phyloP scores from a whole-genome alignment of 257 asterid species.

The Solanum bukasovii region DNA sequence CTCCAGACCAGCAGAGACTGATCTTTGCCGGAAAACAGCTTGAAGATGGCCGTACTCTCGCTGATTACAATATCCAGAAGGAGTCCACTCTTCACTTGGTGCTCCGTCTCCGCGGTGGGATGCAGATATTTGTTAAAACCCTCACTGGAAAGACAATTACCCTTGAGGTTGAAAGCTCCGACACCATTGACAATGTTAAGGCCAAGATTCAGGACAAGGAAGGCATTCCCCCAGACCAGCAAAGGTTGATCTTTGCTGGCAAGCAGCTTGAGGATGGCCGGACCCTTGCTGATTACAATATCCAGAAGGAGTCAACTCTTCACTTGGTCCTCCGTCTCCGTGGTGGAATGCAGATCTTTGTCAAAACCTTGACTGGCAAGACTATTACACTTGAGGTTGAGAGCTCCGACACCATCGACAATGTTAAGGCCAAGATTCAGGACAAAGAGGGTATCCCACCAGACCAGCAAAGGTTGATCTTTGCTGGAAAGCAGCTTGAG shows the following conservation, averaged over 20 bases:
- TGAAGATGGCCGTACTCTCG: background rate
- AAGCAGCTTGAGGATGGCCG: background rate
- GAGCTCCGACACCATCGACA: background rate
- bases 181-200: background rate
- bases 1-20: background rate
- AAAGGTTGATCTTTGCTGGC: background rate
- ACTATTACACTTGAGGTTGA: background rate
- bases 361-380: background rate
- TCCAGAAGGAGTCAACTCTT: background rate
- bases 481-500: background rate
- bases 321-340: background rate
- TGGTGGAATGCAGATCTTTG: conserved; percentile 28
- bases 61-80: background rate
- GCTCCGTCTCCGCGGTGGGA: background rate
- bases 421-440: background rate
- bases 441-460: background rate
- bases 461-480: background rate
- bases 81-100: background rate
- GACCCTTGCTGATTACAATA: background rate
- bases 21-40: background rate
- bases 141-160: background rate
- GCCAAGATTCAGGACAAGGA: background rate
- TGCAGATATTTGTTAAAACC: conserved; percentile 46
- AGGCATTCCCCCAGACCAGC: background rate
- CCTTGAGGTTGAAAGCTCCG: background rate